Base-by-base conservation (phyloP, 441 rosid species). In the Iberis amara region DNA sequence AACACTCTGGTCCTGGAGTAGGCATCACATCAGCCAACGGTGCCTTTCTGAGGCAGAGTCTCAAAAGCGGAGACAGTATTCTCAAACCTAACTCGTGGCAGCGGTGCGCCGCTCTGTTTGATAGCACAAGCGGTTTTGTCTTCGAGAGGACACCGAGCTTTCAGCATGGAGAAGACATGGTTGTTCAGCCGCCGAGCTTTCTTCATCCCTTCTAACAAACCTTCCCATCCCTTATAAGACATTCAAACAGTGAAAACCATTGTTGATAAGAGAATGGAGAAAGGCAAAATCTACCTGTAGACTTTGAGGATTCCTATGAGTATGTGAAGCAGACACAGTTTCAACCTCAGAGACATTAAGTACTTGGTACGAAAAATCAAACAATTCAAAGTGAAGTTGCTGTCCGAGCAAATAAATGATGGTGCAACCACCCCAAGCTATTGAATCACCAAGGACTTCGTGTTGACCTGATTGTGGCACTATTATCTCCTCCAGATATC, bases 371-470 rank as follows among this genome's bases (percentile, higher is more conserved):
- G 96, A 89, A 68, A 94, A 89, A 75, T 89, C 96, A 59, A 94
- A 89, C 49, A 87, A 83, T 85, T 94, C 97, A 67, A 89, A 94
- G 72, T 87, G 97, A 64, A 94, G 83, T 75, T 89, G 95, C 58
- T 94, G 99, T 24, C 99, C 99, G n/a, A 94, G 97, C 73, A 89
- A 73, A 80, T 85, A 89, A 31, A 89, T 80, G 59, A 94, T 82
- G 58, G 99, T 94, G 66, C 99, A 94, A 44, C 99, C 95, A 56
- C 97, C 99, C 97, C 99, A 89, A 44, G 99, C 95, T 57, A 89
- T 78, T 5, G 96, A 86, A 66, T 94, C 99, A 8, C 96, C 99
- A 10, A 87, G 81, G 57, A 76, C 65, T 63, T 89, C 91, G 10
- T 76, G 74, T 68, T 73, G 88, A 48, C 50, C 74, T 11, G 77